Percentiles rank a stretch among this genome's conserved stretches.
Conservation (phyloP, 176 grass and related monocot species). For the Thinopyrum elongatum region DNA sequence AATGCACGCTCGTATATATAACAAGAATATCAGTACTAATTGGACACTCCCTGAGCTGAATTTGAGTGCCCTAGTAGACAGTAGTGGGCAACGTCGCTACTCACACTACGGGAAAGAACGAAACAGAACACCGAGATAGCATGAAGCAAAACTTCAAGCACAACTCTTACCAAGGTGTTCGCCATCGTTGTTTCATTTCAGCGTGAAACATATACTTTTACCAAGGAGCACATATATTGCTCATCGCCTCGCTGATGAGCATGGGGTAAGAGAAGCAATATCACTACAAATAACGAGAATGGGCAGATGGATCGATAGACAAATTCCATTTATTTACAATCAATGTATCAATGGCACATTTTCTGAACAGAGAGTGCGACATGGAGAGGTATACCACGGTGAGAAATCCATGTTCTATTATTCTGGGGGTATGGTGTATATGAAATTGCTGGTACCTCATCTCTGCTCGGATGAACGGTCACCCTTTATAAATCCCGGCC, state of each 20-base stretch:
- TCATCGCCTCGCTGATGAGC: not conserved
- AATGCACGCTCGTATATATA: not conserved
- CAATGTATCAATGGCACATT: not conserved
- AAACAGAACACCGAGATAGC: not conserved
- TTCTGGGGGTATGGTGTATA: not conserved
- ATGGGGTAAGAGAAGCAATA: not conserved
- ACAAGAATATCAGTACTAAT: not conserved
- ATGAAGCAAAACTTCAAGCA: not conserved
- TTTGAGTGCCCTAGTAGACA: not conserved
- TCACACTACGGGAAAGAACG: not conserved
- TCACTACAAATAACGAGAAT: not conserved
- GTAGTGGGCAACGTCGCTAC: not conserved
- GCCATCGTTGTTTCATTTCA: not conserved
- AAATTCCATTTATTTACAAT: slow-evolving; percentile 2
- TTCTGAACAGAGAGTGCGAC: not conserved
- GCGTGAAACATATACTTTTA: not conserved
- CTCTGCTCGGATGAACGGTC: not conserved
- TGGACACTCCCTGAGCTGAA: not conserved
- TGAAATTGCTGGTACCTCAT: not conserved
- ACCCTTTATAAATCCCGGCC: slow-evolving; percentile 39
- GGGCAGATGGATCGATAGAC: not conserved
- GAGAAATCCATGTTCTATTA: not conserved
- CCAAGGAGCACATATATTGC: not conserved
- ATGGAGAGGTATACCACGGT: not conserved
- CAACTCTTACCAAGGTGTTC: not conserved